Base-by-base conservation (phyloP, 371 early-diverging fungal genomes). In the Hamiltosporidium magnivora region DNA sequence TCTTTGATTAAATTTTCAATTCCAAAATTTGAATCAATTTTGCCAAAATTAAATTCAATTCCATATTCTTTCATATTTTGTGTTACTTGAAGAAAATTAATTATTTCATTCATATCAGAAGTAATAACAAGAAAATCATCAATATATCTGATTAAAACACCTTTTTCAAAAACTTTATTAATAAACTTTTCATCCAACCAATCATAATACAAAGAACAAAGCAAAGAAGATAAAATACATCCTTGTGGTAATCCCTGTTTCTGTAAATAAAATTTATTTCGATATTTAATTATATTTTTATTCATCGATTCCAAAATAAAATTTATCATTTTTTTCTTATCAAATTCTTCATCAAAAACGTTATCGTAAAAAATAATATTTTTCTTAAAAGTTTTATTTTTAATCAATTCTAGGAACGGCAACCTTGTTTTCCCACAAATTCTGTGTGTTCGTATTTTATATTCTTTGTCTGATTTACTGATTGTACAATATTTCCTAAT, bases 201-300 rank as follows among this genome's bases (percentile, higher is more conserved):
- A 1, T 25, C 25, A 42, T 46, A 71, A 61, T 77, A 77, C 1
- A 74, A 12, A 53, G 41, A 49, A 59, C 77, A 74, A 14, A 77
- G 11, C 1, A 74, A n/a, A 6, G 72, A 52, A 42, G 74, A 74
- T 14, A 74, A 14, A 36, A 70, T 55, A 58, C 54, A 70, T 25
- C 77, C 77, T 64, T 77, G 77, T 41, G 77, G 74, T 49, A 77
- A 64, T 55, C 77, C 77, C 44, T 54, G 55, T 38, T 14, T 68
- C 36, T 60, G 61, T 49, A 40, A 66, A 54, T 68, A 77, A 12
- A 55, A 11, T 40, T 64, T 67, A 41, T 69, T 67, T 58, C 65
- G 52, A 53, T 73, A 52, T 8, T 4, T 37, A 39, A 76, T 67
- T 52, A 9, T 58, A 41, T 67, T 67, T n/a, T 66, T 61, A 3